phyloP scores from a whole-genome alignment of 345 rosid species.

The Nephelium lappaceum region DNA sequence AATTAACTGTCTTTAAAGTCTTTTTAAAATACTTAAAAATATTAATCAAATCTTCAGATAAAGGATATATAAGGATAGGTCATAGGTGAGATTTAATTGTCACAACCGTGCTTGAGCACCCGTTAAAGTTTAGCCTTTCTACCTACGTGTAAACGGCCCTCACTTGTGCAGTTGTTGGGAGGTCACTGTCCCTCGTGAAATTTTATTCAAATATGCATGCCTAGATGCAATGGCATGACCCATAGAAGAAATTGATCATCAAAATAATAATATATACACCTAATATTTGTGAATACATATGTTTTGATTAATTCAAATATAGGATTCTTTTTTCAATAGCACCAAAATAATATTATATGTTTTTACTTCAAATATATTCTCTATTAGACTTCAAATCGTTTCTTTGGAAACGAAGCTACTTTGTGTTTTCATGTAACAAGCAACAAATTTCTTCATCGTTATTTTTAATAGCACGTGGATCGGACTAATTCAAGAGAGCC shows the following conservation, averaged over 20 bases:
- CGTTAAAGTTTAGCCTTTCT: neutral
- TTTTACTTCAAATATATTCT: neutral
- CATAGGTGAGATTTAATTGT: neutral
- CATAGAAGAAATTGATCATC: neutral
- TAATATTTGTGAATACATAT: neutral
- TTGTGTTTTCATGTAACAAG: conserved; percentile 1
- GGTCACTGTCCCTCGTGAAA: conserved; percentile 22
- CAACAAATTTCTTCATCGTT: neutral
- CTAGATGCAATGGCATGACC: conserved; percentile 2
- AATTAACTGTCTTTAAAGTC: no score
- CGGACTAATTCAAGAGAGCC: neutral
- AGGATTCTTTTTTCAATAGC: no score
- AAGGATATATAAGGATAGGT: neutral
- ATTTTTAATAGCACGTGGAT: no score
- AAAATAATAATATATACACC: no score
- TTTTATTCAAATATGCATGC: neutral
- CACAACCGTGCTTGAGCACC: neutral
- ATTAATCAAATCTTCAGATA: no score
- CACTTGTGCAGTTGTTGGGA: conserved; percentile 24
- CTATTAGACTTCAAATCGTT: neutral
- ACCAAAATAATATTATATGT: no score
- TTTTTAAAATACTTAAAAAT: no score
- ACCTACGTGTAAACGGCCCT: neutral
- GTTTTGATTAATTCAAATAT: neutral
- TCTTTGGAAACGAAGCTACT: neutral